Base-by-base conservation (phyloP, 192 early-diverging fungal genomes). In the Tieghemiomyces parasiticus region DNA sequence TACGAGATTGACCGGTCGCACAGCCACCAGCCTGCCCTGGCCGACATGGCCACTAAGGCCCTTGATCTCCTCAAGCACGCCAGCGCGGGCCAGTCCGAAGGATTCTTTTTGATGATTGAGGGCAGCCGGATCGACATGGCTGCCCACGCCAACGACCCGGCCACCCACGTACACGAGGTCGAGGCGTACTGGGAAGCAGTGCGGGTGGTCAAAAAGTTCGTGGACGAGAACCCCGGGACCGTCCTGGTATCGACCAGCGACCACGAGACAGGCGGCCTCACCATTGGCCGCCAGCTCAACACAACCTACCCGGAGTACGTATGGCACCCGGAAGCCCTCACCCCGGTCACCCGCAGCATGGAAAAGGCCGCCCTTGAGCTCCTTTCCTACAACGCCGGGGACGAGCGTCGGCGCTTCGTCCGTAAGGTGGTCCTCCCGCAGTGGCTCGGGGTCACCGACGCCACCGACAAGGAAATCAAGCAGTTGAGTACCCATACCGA, bases 61-160 rank as follows among this genome's bases (percentile, higher is more conserved):
- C 62, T 99, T 22, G 65, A 71, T 4, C 70, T 94, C 9, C 75
- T 99, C n/a, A 68, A 71, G 24, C 32, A 71, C 0, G 74, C 80
- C 2, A 73, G 74, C 0, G 64, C 64, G 46, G 63, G 72, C 58
- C 66, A 69, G 26, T 75, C 79, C 50, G 62, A 73, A 0, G 93
- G 95, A 3, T 99, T 96, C 71, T 92, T 96, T 67, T 71, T 99
- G 66, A 91, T 99, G 89, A 85, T 98, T 61, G 95, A 98, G 74
- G 91, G 95, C 33, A 89, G 85, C 60, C 73, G 91, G 46, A 98
- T 98, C 61, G 90, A 99, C 66, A 94, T 96, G 92, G 95, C 90
- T 0, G 95, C 87, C 4, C 95, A 99, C 65, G 68, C 72, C 61
- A 97, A 97, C 68, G 95, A 99, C 67, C 83, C 93, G 12, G 90